Percentiles rank a stretch among this genome's conserved stretches.
Conservation (phyloP, 1,139 yeast genomes). For the Wickerhamomyces sp. region DNA sequence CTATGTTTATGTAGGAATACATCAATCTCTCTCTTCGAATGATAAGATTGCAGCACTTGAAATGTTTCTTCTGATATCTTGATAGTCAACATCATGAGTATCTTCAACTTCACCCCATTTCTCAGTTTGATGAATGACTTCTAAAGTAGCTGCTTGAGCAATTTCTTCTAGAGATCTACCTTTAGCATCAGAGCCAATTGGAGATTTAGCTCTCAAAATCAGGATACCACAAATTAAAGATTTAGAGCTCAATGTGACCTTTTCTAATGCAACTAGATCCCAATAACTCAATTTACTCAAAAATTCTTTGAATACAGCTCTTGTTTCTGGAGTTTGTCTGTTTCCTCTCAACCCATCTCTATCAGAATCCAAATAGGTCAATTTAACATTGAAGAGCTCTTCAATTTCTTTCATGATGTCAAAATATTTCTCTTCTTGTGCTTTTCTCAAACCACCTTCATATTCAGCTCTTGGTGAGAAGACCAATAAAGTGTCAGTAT, state of each 20-base stretch:
- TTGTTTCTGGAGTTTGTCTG: constrained; percentile 56
- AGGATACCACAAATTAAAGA: constrained; percentile 74
- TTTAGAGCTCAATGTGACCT: constrained; percentile 78
- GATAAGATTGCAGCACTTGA: constrained; percentile 75
- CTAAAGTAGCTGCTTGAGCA: constrained; percentile 74
- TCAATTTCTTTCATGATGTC: constrained; percentile 73
- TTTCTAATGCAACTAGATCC: constrained; percentile 85
- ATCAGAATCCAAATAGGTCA: constrained; percentile 74
- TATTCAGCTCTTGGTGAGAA: constrained; percentile 80
- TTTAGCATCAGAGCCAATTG: constrained; percentile 20
- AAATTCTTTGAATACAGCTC: constrained; percentile 61
- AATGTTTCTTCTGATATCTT: constrained; percentile 76
- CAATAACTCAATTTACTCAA: constrained; percentile 57
- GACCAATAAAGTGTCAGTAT: constrained; percentile 87
- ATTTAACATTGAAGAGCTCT: constrained; percentile 37
- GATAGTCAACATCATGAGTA: constrained; percentile 94
- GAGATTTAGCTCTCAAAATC: constrained; percentile 26
- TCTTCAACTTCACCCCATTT: constrained; percentile 99
- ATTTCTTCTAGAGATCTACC: constrained; percentile 56
- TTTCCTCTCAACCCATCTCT: constrained; percentile 77
- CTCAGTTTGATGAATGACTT: constrained; percentile 76
- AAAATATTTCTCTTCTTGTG: constrained; percentile 69
- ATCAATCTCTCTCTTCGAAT: constrained; percentile 18
- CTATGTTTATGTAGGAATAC: background rate
- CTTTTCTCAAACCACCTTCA: constrained; percentile 72